Base-by-base conservation (phyloP, 495 filamentous ascomycete genomes). In the Tuber borchii region DNA sequence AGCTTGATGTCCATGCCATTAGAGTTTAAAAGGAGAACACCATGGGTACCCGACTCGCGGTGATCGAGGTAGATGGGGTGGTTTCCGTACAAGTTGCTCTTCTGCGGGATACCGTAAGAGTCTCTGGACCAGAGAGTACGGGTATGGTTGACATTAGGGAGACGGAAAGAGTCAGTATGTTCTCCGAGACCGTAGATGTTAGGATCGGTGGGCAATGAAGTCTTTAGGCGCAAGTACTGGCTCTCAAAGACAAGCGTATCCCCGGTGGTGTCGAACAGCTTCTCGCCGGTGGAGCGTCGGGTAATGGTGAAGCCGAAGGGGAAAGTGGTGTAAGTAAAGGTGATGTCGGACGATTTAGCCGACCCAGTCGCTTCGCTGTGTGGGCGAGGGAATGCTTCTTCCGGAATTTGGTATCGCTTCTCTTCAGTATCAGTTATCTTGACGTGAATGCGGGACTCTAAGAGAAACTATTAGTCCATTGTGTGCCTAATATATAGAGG, bases 1-100 rank as follows among this genome's bases (percentile, higher is more conserved):
- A 96, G 91, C 79, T 91, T 91, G 85, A 97, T 87, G 76, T 97
- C 93, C 91, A 96, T 95, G 20, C 93, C 93, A 80, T 94, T 93
- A 61, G 90, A 91, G 83, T 93, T 94, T 77, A 94, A 84, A 71
- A 95, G 85, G 84, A 97, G 92, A 34, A 95, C 93, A 61, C 91
- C 93, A 82, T 96, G 93, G 4, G 92, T 91, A 22, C 91, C 90
- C 19, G 86, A 83, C 31, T 84, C 84, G 16, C 93, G 89, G 81
- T 93, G 91, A 76, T 96, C 93, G 78, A 91, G 90, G 84, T 97
- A 97, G 19, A 97, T 86, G 0, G 93, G 93, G 79, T 97, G 93
- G 76, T 88, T 90, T 9, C 93, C 92, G 78, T 97, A 97, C 34
- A 95, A 83, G 81, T 97, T 97, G n/a, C 87, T 86, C 72, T 91